Evolutionary conservation across 176 grass and related monocot genomes (phyloP).

Genomic region (Urochloa ruziziensis): DNA sequence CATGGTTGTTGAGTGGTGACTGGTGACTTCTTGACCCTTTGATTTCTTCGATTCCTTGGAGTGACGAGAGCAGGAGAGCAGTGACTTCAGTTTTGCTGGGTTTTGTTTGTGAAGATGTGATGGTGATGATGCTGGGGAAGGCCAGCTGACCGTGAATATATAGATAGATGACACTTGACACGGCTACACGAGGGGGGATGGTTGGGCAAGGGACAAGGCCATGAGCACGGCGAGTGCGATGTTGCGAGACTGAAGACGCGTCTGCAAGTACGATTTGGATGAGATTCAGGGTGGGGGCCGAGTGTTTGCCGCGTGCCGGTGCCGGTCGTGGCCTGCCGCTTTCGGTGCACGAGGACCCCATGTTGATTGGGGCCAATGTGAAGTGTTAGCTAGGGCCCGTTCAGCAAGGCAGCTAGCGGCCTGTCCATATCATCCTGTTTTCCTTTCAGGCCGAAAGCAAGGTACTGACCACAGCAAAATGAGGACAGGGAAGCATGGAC

Average conservation of each 20-base stretch:
- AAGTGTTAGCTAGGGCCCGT: background rate
- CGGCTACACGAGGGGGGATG: background rate
- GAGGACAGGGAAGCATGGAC: background rate
- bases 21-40: background rate
- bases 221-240: background rate
- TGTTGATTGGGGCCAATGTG: background rate
- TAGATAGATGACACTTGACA: background rate
- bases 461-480: background rate
- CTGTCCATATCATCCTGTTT: too few relatives aligned
- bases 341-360: background rate
- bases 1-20: too few relatives aligned
- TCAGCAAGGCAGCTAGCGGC: background rate
- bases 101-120: conserved; percentile 6
- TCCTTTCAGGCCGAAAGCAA: background rate
- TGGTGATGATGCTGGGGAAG: background rate
- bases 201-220: conserved; percentile 5
- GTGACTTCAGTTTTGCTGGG: background rate
- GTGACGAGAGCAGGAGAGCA: background rate
- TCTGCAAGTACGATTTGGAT: background rate
- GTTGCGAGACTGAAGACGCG: background rate
- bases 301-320: background rate
- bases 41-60: background rate
- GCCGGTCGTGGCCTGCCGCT: background rate
- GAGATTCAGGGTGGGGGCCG: background rate
- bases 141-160: conserved; percentile 1